Percentiles rank a stretch among this genome's conserved stretches.
Evolutionary conservation across 345 rosid species (phyloP).

Genomic region (Jatropha curcas): DNA sequence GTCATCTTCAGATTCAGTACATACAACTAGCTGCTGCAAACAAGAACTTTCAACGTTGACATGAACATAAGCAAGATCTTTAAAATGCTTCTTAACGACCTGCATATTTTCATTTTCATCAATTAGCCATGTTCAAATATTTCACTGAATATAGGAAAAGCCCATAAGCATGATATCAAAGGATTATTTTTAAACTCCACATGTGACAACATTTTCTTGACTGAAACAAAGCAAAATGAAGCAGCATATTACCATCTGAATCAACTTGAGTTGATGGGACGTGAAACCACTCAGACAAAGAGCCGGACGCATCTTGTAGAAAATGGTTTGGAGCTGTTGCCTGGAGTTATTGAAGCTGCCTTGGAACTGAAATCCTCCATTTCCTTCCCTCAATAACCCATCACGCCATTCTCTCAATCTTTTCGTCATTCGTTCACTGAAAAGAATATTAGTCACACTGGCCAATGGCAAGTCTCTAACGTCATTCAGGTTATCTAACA

Average conservation of each 20-base stretch:
- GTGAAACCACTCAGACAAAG: constrained; percentile 66
- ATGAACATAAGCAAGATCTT: constrained; percentile 61
- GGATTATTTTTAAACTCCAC: not conserved
- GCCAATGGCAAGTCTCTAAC: constrained; percentile 41
- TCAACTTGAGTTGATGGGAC: constrained; percentile 75
- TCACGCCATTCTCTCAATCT: constrained; percentile 63
- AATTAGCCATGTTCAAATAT: not conserved
- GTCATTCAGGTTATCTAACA: constrained; percentile 30
- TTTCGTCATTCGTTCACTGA: constrained; percentile 81
- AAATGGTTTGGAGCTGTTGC: constrained; percentile 52
- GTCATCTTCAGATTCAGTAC: constrained; percentile 63
- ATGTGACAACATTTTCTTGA: not conserved
- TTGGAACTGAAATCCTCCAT: constrained; percentile 24
- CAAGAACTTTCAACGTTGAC: constrained; percentile 34
- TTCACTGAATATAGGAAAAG: not conserved
- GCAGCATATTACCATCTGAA: constrained; percentile 52
- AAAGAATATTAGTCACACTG: constrained; percentile 58
- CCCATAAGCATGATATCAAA: not conserved
- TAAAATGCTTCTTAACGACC: constrained; percentile 70
- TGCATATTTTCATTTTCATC: constrained; percentile 21
- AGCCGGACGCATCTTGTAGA: constrained; percentile 75
- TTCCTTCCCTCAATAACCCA: constrained; percentile 43
- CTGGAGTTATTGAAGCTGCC: constrained; percentile 26
- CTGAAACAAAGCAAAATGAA: not conserved
- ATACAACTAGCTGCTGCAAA: constrained; percentile 58